Conservation (phyloP, 768 basidiomycete genomes). For the Plicaturopsis crispa region DNA sequence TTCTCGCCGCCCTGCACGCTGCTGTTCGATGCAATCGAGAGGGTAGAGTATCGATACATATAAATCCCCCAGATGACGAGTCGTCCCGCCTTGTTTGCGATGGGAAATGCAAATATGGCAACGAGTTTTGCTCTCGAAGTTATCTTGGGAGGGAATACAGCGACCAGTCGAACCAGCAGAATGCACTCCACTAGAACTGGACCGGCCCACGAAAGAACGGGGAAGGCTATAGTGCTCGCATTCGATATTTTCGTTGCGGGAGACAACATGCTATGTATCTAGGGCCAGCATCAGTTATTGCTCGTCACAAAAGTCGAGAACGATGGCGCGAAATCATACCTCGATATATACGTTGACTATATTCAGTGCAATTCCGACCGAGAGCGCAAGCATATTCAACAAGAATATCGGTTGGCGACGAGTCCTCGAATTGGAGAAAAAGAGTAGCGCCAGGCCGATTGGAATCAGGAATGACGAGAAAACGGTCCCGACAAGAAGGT, state of each 20-base stretch:
- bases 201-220: slow-evolving; percentile 17
- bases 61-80: slow-evolving; percentile 15
- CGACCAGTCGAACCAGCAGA: slow-evolving; percentile 27
- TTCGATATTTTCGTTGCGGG: slow-evolving; percentile 12
- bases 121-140: slow-evolving; percentile 10
- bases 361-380: slow-evolving; percentile 12
- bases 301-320: no score
- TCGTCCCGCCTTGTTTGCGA: slow-evolving; percentile 22
- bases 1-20: slow-evolving; percentile 4
- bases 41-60: no score
- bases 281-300: no score
- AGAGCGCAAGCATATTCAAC: slow-evolving; percentile 16
- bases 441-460: slow-evolving; percentile 13
- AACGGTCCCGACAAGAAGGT: slow-evolving; percentile 21
- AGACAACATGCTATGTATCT: slow-evolving; percentile 5
- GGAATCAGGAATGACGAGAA: slow-evolving; percentile 19
- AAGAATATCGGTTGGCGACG: slow-evolving; percentile 16
- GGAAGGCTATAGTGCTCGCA: slow-evolving; percentile 13
- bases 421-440: slow-evolving; percentile 15
- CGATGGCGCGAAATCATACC: no score
- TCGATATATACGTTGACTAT: slow-evolving; percentile 7
- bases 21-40: no score
- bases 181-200: slow-evolving; percentile 30
- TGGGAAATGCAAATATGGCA: slow-evolving; percentile 18
- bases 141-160: slow-evolving; percentile 22